These are phyloP conservation scores for Aspergillus nidulans DNA, from an alignment of 495 filamentous ascomycete species.

Conservation along the genomic window DNA sequence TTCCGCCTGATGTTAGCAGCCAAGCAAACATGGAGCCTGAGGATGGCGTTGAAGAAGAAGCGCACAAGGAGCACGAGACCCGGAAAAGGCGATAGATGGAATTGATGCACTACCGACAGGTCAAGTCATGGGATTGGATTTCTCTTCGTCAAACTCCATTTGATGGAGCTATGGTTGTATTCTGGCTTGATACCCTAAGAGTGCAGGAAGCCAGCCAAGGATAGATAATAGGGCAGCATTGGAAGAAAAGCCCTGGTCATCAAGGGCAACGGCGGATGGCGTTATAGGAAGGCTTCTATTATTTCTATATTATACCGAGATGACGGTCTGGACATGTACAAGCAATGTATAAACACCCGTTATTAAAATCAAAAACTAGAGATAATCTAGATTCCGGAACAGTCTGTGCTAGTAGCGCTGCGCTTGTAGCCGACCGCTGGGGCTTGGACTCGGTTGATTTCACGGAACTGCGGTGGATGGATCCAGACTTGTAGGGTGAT, in stretches of 20 bases:
- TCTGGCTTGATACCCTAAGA: not conserved
- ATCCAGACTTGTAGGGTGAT: not conserved
- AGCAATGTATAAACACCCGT: not conserved
- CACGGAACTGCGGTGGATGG: not conserved
- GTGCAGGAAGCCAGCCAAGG: not conserved
- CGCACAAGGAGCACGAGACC: constrained; percentile 37
- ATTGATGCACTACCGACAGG: not conserved
- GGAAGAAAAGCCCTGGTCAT: not conserved
- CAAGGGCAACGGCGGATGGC: not conserved
- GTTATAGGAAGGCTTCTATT: not conserved
- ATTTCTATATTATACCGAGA: not conserved
- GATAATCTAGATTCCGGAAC: not conserved
- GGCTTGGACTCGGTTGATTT: not conserved
- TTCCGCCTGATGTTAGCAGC: constrained; percentile 59
- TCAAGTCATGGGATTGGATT: not conserved
- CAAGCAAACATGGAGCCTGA: constrained; percentile 65
- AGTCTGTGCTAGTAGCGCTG: not conserved
- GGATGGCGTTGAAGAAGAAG: constrained; percentile 28
- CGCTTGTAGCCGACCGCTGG: not conserved
- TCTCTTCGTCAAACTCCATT: constrained; percentile 2
- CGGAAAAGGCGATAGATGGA: constrained; percentile 27
- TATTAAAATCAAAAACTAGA: not conserved
- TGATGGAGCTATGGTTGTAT: not conserved
- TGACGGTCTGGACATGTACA: not conserved
- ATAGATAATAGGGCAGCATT: not conserved